These are phyloP conservation scores for Barnettozyma californica DNA, from an alignment of 805 yeast genomes.

Conservation along the genomic window DNA sequence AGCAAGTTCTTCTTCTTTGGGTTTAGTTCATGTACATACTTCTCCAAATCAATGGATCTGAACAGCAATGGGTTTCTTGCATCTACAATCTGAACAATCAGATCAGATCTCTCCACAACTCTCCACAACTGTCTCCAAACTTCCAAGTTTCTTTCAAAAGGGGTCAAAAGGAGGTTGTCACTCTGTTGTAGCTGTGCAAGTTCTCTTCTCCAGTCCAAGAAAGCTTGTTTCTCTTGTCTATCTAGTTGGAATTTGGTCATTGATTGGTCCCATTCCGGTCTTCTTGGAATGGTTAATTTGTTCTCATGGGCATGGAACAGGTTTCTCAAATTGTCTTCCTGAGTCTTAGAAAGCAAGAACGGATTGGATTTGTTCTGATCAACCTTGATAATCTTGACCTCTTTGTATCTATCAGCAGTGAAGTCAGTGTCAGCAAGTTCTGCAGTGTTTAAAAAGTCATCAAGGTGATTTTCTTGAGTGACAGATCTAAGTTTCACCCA, in stretches of 20 bases:
- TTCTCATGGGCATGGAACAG: constrained; percentile 64
- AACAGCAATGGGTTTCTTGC: constrained; percentile 91
- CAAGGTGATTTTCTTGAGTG: constrained; percentile 89
- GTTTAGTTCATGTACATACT: constrained; percentile 72
- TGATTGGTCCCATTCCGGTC: constrained; percentile 78
- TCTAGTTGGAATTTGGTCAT: constrained; percentile 77
- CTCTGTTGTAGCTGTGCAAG: constrained; percentile 81
- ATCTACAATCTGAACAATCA: constrained; percentile 95
- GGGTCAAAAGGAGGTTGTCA: constrained; percentile 83
- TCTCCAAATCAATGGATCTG: constrained; percentile 83
- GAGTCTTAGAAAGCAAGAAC: constrained; percentile 59
- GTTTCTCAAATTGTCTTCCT: constrained; percentile 53
- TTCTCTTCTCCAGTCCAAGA: constrained; percentile 90
- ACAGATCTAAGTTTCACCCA: constrained; percentile 92
- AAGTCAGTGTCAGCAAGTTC: constrained; percentile 95
- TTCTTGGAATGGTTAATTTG: constrained; percentile 81
- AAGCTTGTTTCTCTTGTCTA: constrained; percentile 82
- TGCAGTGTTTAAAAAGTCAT: constrained; percentile 92
- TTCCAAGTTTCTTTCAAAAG: constrained; percentile 94
- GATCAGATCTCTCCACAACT: constrained; percentile 90
- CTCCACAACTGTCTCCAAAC: constrained; percentile 99
- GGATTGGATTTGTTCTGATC: constrained; percentile 48
- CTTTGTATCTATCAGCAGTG: constrained; percentile 81
- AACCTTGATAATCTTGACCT: constrained; percentile 77
- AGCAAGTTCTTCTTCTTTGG: constrained; percentile 74